Evolutionary conservation across 2,329 filamentous ascomycete species (phyloP), one percentile per base, ranked within the genome.

Genomic region (Hypoxylon sp.): DNA sequence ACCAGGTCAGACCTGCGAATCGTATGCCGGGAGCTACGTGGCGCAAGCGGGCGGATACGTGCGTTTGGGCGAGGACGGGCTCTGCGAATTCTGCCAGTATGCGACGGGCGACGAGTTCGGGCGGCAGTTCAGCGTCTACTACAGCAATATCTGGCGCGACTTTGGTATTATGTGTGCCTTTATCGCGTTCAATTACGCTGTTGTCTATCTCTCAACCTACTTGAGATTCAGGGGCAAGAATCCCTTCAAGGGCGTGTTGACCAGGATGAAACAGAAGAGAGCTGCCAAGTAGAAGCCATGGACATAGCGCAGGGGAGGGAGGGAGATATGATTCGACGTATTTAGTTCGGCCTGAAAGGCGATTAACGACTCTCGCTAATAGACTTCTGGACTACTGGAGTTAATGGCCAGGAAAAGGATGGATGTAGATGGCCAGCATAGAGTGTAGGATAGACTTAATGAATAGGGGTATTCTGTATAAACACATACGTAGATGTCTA

Each of bases 71-170:
- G 77, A 79, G 0, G 79, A 85, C 56, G 88, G 85, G 0, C 73
- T 85, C 32, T 92, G 90, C 74, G 84, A 87, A 21, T 90, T 86
- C 73, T 93, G 90, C 69, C 86, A 88, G 65, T 90, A 86, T 64
- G 80, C 81, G 0, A 84, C 78, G 1, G 90, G 90, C 0, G 87
- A 90, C 68, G 78, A 88, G 70, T 92, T 89, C 71, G 84, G 87
- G 0, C 75, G 74, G 0, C 79, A 81, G 0, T 88, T 92, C 73
- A 90, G 88, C 70, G 82, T 91, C 6, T 87, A 82, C 52, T 88
- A 89, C 48, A 75, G 75, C 1, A 77, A 90, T 54, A 87, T 88
- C 48, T 92, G 90, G 90, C 78, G 88, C 9, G 80, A 91, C 63
- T 91, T 90, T 76, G 81, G 88, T 1, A 87, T 91, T 54, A 88